A percentile compares a stretch with the other conserved stretches of the same genome.
Evolutionary conservation across 2,329 filamentous ascomycete genomes (phyloP).

Genomic region (Ploettnerulaceae sp.): DNA sequence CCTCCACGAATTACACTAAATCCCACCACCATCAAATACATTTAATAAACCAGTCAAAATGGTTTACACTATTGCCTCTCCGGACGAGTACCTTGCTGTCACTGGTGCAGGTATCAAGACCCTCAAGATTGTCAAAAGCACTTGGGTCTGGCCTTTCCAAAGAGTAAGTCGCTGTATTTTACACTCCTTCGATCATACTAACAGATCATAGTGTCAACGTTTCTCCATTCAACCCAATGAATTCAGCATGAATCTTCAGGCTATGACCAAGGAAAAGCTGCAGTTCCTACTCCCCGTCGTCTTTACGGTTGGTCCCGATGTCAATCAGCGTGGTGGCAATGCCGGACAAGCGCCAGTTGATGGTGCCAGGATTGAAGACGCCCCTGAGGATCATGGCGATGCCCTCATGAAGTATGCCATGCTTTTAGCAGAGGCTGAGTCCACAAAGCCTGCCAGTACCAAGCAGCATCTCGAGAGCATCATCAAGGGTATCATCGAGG

Average conservation of each 20-base stretch:
- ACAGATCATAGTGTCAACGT: slow-evolving; percentile 24
- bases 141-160: slow-evolving; percentile 68
- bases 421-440: slow-evolving; percentile 61
- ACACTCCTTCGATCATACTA: slow-evolving; percentile 7
- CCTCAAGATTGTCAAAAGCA: slow-evolving; percentile 74
- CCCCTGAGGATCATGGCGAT: slow-evolving; percentile 49
- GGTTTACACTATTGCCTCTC: slow-evolving; percentile 65
- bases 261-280: slow-evolving; percentile 86
- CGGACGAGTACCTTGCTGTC: slow-evolving; percentile 82
- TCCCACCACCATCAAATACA: background rate
- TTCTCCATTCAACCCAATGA: slow-evolving; percentile 67
- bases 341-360: slow-evolving; percentile 29
- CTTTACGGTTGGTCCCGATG: slow-evolving; percentile 79
- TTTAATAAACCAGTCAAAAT: slow-evolving; percentile 35
- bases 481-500: slow-evolving; percentile 85
- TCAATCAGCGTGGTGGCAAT: slow-evolving; percentile 49
- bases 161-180: slow-evolving; percentile 38
- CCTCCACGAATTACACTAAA: background rate
- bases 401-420: slow-evolving; percentile 78
- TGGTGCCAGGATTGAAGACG: slow-evolving; percentile 10
- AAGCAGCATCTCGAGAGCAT: slow-evolving; percentile 70
- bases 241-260: slow-evolving; percentile 76
- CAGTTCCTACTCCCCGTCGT: slow-evolving; percentile 78
- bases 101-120: slow-evolving; percentile 72
- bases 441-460: slow-evolving; percentile 35